Conservation (phyloP, 257 asterid genomes). For the Fraxinus pennsylvanica region DNA sequence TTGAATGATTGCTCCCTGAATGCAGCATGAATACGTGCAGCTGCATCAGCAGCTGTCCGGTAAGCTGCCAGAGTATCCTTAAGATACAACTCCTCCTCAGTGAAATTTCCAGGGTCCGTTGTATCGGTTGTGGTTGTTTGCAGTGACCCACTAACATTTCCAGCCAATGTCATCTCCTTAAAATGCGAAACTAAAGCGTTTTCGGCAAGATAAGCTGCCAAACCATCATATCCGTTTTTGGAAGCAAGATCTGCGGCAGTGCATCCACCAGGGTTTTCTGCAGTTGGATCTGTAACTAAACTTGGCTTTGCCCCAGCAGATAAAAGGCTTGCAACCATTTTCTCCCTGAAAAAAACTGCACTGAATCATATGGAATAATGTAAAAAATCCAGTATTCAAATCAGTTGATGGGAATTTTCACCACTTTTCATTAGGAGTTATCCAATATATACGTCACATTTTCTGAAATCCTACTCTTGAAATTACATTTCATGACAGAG, state of each 20-base stretch:
- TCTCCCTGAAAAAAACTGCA: slow-evolving; percentile 58
- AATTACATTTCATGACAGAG: background rate
- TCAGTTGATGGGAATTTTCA: background rate
- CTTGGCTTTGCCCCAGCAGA: slow-evolving; percentile 90
- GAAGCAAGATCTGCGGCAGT: slow-evolving; percentile 98
- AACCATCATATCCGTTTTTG: slow-evolving; percentile 69
- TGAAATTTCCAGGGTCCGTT: slow-evolving; percentile 46
- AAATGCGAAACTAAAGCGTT: slow-evolving; percentile 83
- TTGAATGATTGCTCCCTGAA: slow-evolving; percentile 82
- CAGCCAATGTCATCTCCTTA: slow-evolving; percentile 86
- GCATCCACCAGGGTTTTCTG: slow-evolving; percentile 73
- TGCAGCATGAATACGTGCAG: slow-evolving; percentile 93
- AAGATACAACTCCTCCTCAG: slow-evolving; percentile 67
- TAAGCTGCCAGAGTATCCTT: slow-evolving; percentile 90
- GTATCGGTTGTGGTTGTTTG: slow-evolving; percentile 47
- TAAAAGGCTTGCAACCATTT: slow-evolving; percentile 89
- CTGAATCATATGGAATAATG: background rate
- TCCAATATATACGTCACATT: background rate
- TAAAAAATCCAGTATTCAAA: background rate
- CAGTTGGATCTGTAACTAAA: slow-evolving; percentile 86
- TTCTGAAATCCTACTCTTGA: no score
- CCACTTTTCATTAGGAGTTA: background rate
- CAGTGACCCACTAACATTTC: slow-evolving; percentile 86
- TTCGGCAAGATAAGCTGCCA: slow-evolving; percentile 96
- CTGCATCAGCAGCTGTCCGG: slow-evolving; percentile 97